Conservation (phyloP, 768 basidiomycete species). For the Boletellus ananas region DNA sequence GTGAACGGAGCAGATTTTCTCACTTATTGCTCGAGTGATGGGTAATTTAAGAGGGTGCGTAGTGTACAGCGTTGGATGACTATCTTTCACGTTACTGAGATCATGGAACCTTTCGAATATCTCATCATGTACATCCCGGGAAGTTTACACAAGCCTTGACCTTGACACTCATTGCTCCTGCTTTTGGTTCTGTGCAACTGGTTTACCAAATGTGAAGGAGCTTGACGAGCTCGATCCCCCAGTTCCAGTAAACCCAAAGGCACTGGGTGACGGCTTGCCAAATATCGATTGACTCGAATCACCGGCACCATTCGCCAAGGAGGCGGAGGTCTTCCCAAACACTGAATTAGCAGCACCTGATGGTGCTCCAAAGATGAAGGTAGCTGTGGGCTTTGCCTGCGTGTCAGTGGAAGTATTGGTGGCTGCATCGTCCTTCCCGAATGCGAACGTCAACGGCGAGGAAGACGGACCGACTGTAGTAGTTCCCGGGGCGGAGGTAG, state of each 20-base stretch:
- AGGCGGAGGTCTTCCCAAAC: constrained; percentile 9
- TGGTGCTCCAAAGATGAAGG: constrained; percentile 18
- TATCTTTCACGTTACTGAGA: background rate
- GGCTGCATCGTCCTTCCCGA: constrained; percentile 15
- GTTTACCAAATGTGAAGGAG: constrained; percentile 26
- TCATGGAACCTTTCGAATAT: background rate
- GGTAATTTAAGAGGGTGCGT: constrained; percentile 1
- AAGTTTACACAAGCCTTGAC: background rate
- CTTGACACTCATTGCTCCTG: constrained; percentile 26
- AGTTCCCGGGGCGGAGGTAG: constrained; percentile 1
- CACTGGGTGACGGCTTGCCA: constrained; percentile 21
- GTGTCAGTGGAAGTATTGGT: constrained; percentile 5
- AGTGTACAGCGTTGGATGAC: constrained; percentile 12
- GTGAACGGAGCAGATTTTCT: no score
- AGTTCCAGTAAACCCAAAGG: constrained; percentile 33
- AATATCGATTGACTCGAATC: constrained; percentile 9
- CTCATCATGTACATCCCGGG: background rate
- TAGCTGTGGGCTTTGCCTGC: constrained; percentile 29
- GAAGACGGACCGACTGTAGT: constrained; percentile 4
- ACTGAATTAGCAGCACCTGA: constrained; percentile 3
- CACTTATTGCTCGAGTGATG: no score
- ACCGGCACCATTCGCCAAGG: background rate
- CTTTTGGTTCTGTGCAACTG: constrained; percentile 30
- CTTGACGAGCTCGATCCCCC: constrained; percentile 8
- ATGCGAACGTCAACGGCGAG: constrained; percentile 11